Evolutionary conservation across 257 asterid species (phyloP).

Genomic region (Solanum pennellii): DNA sequence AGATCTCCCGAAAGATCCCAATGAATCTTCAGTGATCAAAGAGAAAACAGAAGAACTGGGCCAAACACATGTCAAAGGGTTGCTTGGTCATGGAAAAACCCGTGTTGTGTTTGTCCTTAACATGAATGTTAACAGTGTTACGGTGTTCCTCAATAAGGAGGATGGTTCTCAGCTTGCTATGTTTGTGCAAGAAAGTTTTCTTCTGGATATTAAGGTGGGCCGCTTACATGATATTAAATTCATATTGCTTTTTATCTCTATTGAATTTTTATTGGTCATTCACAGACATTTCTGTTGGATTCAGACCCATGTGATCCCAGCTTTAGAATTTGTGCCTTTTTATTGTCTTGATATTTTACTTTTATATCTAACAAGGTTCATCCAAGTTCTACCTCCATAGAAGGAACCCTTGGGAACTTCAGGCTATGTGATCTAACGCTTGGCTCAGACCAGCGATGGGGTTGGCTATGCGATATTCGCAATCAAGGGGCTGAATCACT

Average conservation of each 20-base stretch:
- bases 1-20: constrained; percentile 16
- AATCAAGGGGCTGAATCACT: constrained; percentile 88
- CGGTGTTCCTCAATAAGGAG: constrained; percentile 90
- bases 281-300: neutral
- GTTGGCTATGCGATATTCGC: constrained; percentile 98
- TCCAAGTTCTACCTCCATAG: constrained; percentile 83
- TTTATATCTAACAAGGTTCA: constrained; percentile 48
- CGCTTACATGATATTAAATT: neutral
- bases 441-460: constrained; percentile 79
- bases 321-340: constrained; percentile 2
- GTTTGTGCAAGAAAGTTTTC: constrained; percentile 94
- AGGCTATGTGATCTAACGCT: constrained; percentile 81
- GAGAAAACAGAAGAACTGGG: constrained; percentile 62
- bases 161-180: constrained; percentile 95
- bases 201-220: constrained; percentile 79
- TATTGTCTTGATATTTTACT: constrained; percentile 10
- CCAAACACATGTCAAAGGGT: constrained; percentile 56
- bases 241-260: neutral
- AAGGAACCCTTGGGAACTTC: constrained; percentile 83
- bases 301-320: neutral
- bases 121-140: constrained; percentile 88
- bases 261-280: neutral
- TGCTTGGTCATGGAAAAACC: constrained; percentile 84
- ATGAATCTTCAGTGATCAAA: constrained; percentile 31
- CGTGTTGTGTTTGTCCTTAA: constrained; percentile 82